Base-by-base conservation (phyloP, 345 rosid genomes). In the Viola odorata region DNA sequence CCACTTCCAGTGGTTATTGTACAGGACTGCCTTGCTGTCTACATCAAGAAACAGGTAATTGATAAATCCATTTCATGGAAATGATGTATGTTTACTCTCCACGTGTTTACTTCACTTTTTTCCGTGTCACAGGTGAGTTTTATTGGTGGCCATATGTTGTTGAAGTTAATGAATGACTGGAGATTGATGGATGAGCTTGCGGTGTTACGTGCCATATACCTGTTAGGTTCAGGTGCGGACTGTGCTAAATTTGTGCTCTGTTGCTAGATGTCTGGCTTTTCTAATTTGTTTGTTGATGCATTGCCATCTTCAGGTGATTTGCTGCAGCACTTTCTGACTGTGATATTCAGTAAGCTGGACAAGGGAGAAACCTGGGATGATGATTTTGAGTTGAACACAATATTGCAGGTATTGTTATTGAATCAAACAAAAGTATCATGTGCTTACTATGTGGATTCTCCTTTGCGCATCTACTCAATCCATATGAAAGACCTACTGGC, bases 141-240 rank as follows among this genome's bases (percentile, higher is more conserved):
- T 64, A 80, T 90, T 69, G 96, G 99, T 65, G 75, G 78, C 64
- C 84, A 81, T 58, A 75, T 90, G 61, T 74, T 94, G 73, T 85
- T 86, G 14, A 94, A 88, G 81, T 74, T 90, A 71, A 88, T 94
- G 95, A 83, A 81, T 61, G 95, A 85, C 60, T 94, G 97, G 99
- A 84, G 83, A 78, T 67, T 94, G 82, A 88, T 88, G 96, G 95
- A 90, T 58, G 97, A 94, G 78, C 97, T 94, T 70, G 84, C 91
- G n/a, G 85, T 90, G 55, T 68, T 94, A 79, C 97, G 97, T 69
- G 95, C 91, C 68, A 90, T 94, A 60, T 94, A 83, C 86, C 80
- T 94, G 83, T 74, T 94, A 81, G 99, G 99, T 53, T 94, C 99
- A 74, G 99, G 97, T 90, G 40, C 4, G 56, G 50, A 12, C 50